These are phyloP conservation scores for Cymbopogon citratus DNA, from an alignment of 176 grass and related monocot species.

Conservation along the genomic window DNA sequence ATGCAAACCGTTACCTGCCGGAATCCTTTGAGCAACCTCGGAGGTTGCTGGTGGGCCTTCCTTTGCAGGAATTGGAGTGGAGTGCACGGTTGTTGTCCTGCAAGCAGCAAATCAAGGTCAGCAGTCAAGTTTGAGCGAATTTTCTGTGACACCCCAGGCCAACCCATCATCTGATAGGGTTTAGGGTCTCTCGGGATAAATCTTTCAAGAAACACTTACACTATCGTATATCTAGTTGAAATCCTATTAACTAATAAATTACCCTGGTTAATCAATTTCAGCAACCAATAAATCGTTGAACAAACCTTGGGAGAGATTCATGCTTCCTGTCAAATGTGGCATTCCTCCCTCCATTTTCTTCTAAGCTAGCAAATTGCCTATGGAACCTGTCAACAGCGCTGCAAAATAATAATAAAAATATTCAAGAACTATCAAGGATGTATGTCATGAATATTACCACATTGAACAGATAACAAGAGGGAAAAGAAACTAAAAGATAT, in stretches of 20 bases:
- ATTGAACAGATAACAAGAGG: neutral
- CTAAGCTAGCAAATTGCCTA: slow-evolving; percentile 86
- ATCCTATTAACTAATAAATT: slow-evolving; percentile 13
- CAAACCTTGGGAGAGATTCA: slow-evolving; percentile 86
- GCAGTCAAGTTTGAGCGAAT: neutral
- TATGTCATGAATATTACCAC: neutral
- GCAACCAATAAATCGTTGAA: neutral
- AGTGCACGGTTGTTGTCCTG: slow-evolving; percentile 71
- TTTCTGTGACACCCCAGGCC: neutral
- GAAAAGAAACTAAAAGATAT: neutral
- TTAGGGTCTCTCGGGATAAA: neutral
- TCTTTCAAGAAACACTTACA: slow-evolving; percentile 10
- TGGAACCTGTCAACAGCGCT: slow-evolving; percentile 93
- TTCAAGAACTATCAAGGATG: neutral
- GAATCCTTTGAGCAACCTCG: slow-evolving; percentile 41
- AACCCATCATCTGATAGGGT: neutral
- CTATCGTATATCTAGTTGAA: neutral
- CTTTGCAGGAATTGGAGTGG: slow-evolving; percentile 33
- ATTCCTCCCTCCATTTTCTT: slow-evolving; percentile 76
- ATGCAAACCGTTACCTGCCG: slow-evolving; percentile 38
- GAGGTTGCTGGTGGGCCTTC: slow-evolving; percentile 16
- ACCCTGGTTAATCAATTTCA: neutral
- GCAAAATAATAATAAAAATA: slow-evolving; percentile 16
- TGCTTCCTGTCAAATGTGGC: slow-evolving; percentile 67
- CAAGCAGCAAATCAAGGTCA: slow-evolving; percentile 18